Conservation (phyloP, 305 asterid species). For the Salvia sclarea region DNA sequence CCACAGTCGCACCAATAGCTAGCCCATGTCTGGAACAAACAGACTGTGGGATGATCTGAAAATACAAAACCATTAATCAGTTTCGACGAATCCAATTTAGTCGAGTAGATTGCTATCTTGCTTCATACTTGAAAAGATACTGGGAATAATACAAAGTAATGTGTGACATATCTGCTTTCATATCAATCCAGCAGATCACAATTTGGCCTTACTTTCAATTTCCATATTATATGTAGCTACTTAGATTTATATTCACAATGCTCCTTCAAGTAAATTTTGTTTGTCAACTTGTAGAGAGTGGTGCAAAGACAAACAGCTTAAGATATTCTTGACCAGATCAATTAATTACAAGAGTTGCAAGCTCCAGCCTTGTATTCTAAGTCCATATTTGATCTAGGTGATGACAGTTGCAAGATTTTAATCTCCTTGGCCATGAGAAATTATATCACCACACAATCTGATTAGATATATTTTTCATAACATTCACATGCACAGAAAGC, state of each 20-base stretch:
- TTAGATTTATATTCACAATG: not conserved
- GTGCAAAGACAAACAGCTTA: not conserved
- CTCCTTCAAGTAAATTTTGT: not conserved
- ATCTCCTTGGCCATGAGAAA: not conserved
- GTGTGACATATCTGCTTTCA: not conserved
- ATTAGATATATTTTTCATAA: not conserved
- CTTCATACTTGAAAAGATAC: not conserved
- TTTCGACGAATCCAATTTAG: not conserved
- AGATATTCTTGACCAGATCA: not conserved
- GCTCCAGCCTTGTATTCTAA: not conserved
- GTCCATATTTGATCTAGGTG: conserved; percentile 3
- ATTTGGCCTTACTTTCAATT: not conserved
- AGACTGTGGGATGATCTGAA: conserved; percentile 85
- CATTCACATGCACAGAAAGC: not conserved
- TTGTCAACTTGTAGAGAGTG: not conserved
- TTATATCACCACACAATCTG: not conserved
- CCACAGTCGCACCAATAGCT: conserved; percentile 70
- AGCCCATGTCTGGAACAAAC: conserved; percentile 77
- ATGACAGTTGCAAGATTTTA: conserved; percentile 1
- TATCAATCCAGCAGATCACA: not conserved
- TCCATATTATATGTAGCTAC: not conserved
- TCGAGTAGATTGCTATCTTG: conserved; percentile 6
- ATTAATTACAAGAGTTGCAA: not conserved
- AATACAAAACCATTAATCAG: conserved; percentile 11
- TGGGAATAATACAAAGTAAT: not conserved